phyloP scores from a whole-genome alignment of 1,284 basidiomycete genomes.

The Rhodotorula sp. region DNA sequence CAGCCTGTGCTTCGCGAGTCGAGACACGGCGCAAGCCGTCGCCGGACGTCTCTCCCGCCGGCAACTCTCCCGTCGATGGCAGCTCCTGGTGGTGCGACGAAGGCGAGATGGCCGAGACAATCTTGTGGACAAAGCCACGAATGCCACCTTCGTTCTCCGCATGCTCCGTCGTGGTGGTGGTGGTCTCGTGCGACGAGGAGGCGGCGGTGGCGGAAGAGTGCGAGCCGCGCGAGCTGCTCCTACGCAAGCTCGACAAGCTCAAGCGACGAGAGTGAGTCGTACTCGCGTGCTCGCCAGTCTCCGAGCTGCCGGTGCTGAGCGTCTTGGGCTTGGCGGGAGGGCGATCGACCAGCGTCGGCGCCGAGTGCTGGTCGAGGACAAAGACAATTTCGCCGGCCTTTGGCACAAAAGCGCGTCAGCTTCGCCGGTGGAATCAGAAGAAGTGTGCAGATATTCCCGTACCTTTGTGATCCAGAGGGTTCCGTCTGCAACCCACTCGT shows the following conservation, averaged over 20 bases:
- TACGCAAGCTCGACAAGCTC: neutral
- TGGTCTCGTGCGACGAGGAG: neutral
- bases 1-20: neutral
- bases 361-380: conserved; percentile 8
- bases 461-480: conserved; percentile 30
- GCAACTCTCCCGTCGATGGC: neutral
- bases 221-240: conserved; percentile 1
- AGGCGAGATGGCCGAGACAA: conserved; percentile 16
- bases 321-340: neutral
- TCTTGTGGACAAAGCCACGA: conserved; percentile 16
- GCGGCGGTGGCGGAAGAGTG: neutral
- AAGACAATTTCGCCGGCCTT: conserved; percentile 15
- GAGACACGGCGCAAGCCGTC: neutral
- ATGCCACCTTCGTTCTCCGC: neutral
- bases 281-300: neutral
- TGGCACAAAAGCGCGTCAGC: no score
- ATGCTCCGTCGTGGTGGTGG: neutral
- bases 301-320: neutral
- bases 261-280: conserved; percentile 3
- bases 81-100: conserved; percentile 1
- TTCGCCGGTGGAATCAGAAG: neutral
- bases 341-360: conserved; percentile 11
- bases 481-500: conserved; percentile 22
- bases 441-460: neutral
- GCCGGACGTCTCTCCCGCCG: neutral